phyloP scores from a whole-genome alignment of 1,284 basidiomycete species.

The Irpex lacteus region DNA sequence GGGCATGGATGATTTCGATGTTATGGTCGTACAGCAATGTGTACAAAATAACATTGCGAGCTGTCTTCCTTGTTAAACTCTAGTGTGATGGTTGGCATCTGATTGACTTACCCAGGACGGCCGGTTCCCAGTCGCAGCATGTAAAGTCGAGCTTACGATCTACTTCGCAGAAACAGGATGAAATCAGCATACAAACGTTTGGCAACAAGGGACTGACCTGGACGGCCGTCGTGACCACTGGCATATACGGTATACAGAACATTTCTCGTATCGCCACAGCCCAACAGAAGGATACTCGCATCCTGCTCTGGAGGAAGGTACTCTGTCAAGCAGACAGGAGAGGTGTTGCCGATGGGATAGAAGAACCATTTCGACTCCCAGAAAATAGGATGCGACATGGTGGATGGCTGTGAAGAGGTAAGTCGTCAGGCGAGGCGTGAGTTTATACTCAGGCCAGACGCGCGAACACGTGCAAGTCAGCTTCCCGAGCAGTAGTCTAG shows the following conservation, averaged over 20 bases:
- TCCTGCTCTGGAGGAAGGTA: conserved; percentile 42
- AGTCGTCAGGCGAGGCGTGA: not conserved
- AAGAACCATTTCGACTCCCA: conserved; percentile 48
- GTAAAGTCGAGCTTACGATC: conserved; percentile 50
- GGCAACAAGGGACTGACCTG: conserved; percentile 11
- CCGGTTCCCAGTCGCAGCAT: conserved; percentile 59
- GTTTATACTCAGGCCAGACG: not conserved
- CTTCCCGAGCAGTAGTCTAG: not conserved
- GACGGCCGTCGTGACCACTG: conserved; percentile 2
- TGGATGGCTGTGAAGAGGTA: not conserved
- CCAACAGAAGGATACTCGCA: conserved; percentile 49
- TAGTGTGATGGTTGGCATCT: not conserved
- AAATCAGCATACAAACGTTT: no score
- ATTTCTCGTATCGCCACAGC: conserved; percentile 56
- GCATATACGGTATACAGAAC: conserved; percentile 48
- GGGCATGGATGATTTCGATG: conserved; percentile 11
- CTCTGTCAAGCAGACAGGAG: conserved; percentile 46
- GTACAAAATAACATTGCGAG: conserved; percentile 39
- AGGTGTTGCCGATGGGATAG: conserved; percentile 56
- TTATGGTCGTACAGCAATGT: conserved; percentile 34
- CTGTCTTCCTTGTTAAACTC: conserved; percentile 20
- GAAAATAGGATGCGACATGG: conserved; percentile 34
- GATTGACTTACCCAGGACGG: conserved; percentile 43
- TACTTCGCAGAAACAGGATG: conserved; percentile 19
- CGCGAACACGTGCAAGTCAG: not conserved